A percentile compares a stretch with the other conserved stretches of the same genome.
Conservation (phyloP, 345 rosid genomes). For the Aquilaria malaccensis region DNA sequence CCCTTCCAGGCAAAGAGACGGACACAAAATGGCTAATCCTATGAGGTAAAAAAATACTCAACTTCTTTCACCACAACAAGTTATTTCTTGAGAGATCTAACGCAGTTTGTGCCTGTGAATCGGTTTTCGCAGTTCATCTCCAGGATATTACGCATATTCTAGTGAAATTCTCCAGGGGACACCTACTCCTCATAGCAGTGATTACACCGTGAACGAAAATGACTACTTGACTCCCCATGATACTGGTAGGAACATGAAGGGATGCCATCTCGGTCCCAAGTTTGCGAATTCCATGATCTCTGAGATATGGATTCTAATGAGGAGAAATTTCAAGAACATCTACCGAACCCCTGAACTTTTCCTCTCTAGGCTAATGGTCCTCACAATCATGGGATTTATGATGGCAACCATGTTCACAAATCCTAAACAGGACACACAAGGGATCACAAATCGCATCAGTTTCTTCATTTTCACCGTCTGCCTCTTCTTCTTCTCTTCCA, state of each 20-base stretch:
- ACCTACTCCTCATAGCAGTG: constrained; percentile 66
- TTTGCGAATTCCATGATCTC: constrained; percentile 43
- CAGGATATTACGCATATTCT: constrained; percentile 34
- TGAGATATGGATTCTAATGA: constrained; percentile 54
- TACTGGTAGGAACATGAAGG: neutral
- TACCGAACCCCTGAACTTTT: constrained; percentile 63
- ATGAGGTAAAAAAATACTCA: constrained; percentile 30
- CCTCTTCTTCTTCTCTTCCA: constrained; percentile 68
- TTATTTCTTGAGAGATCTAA: neutral
- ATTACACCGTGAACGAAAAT: constrained; percentile 60
- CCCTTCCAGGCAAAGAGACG: constrained; percentile 33
- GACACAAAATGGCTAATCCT: constrained; percentile 21
- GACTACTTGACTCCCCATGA: constrained; percentile 43
- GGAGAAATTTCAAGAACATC: constrained; percentile 62
- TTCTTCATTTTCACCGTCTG: constrained; percentile 64
- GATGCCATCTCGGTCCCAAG: constrained; percentile 28
- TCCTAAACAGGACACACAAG: constrained; percentile 35
- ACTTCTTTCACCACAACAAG: constrained; percentile 6
- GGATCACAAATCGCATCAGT: constrained; percentile 52
- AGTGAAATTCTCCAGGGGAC: constrained; percentile 39
- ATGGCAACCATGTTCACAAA: constrained; percentile 71
- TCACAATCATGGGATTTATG: constrained; percentile 58
- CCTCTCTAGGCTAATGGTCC: constrained; percentile 59
- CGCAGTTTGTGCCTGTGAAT: neutral
- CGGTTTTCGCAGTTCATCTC: constrained; percentile 33